A percentile compares a stretch with the other conserved stretches of the same genome.
These are phyloP conservation scores for Nannochloropsis gaditana DNA, from an alignment of 108 stramenopile genomes.

Conservation along the genomic window DNA sequence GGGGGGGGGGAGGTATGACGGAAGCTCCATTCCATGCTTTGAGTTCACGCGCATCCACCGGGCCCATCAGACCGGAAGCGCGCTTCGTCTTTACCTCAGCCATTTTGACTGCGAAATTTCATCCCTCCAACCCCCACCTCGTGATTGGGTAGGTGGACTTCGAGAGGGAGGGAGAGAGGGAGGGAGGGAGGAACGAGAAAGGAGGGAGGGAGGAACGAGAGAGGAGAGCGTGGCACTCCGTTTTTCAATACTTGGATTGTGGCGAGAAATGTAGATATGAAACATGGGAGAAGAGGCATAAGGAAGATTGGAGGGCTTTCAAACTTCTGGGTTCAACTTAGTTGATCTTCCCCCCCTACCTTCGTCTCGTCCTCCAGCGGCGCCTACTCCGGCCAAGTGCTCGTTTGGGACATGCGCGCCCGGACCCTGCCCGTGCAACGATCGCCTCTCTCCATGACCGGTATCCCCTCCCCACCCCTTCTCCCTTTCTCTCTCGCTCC, in stretches of 20 bases:
- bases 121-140: slow-evolving; percentile 37
- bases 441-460: slow-evolving; percentile 25
- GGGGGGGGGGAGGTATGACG: not conserved
- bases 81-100: not conserved
- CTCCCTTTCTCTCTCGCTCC: not conserved
- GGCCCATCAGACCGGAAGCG: not conserved
- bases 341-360: not conserved
- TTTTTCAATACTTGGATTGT: too few species aligned
- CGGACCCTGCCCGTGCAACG: slow-evolving; percentile 37
- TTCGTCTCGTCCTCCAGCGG: slow-evolving; percentile 21
- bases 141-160: slow-evolving; percentile 20
- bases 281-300: too few species aligned
- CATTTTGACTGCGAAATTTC: slow-evolving; percentile 25
- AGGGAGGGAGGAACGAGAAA: not conserved
- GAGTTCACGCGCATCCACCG: not conserved
- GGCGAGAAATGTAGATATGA: too few species aligned
- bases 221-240: not conserved
- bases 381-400: slow-evolving; percentile 43
- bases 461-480: slow-evolving; percentile 31
- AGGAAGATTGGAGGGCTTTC: not conserved
- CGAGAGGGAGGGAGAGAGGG: slow-evolving; percentile 7
- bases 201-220: not conserved
- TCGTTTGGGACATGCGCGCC: slow-evolving; percentile 41
- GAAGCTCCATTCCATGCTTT: not conserved
- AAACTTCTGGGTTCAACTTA: not conserved